Evolutionary conservation across 2,329 filamentous ascomycete species (phyloP), one percentile per base, ranked within the genome.

Genomic region (Colletotrichum costaricense): DNA sequence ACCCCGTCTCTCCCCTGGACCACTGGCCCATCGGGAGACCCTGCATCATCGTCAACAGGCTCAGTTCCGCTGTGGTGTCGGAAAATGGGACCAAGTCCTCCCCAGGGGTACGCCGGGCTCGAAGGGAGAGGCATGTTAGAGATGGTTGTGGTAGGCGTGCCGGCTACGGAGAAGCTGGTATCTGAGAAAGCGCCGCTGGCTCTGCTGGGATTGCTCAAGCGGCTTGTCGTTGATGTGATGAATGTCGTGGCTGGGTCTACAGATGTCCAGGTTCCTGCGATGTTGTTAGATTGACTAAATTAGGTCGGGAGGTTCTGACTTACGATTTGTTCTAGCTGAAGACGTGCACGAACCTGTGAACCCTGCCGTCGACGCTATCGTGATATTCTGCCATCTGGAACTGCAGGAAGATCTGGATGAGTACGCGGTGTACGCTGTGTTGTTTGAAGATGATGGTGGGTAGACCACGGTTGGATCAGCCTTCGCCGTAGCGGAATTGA

Each of bases 61-160:
- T 76, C 75, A 8, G 77, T 77, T 60, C 78, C 76, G 65, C 80
- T 80, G 35, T 79, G 78, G 63, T 83, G 81, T 5, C 82, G 81
- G 72, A 84, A 81, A 42, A 81, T 69, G 1, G 81, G 81, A 49
- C 79, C 82, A 73, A 79, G 77, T 35, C 79, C 80, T 12, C 81
- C 82, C 82, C 82, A 84, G 2, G 82, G 82, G 30, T 78, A 83
- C 69, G 82, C 80, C 19, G 80, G 77, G 35, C 81, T 80, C 2
- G 76, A 75, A 6, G 81, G 79, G 38, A 82, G 69, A 9, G 72
- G 57, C 42, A 69, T 46, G 63, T 74, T 52, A 9, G 68, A 73
- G 54, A 60, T 28, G 4, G 74, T 74, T 12, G 72, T 67, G 9
- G 66, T 70, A 12, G 66, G 71, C n/a, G 57, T 42, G 22, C 59